phyloP scores from a whole-genome alignment of 495 filamentous ascomycete genomes.

The Penicillium paradoxum region DNA sequence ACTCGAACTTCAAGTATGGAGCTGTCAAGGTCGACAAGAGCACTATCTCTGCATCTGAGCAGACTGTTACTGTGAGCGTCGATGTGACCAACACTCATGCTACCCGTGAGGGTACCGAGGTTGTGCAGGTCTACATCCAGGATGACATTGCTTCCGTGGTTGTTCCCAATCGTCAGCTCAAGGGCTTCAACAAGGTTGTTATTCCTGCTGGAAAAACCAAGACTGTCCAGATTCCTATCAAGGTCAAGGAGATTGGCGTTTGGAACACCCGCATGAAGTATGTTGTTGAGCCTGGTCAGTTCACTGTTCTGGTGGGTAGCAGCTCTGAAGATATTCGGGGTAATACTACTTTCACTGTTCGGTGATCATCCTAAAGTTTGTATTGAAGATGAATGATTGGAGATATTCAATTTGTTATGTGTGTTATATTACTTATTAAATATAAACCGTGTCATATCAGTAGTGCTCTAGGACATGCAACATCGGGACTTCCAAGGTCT shows the following conservation, averaged over 20 bases:
- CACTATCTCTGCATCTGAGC: conserved; percentile 37
- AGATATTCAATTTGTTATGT: no score
- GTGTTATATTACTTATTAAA: no score
- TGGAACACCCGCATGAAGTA: conserved; percentile 62
- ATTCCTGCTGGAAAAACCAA: conserved; percentile 55
- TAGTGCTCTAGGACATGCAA: no score
- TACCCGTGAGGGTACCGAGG: conserved; percentile 56
- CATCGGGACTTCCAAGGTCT: no score
- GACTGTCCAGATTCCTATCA: conserved; percentile 49
- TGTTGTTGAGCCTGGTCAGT: conserved; percentile 64
- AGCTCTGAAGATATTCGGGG: conserved; percentile 51
- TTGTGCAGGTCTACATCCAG: conserved; percentile 63
- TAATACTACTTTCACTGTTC: conserved; percentile 51
- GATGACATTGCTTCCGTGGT: conserved; percentile 58
- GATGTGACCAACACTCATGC: conserved; percentile 51
- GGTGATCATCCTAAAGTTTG: not conserved
- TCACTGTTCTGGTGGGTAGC: conserved; percentile 53
- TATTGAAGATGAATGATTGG: not conserved
- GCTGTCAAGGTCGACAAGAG: conserved; percentile 42
- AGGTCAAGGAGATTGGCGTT: conserved; percentile 49
- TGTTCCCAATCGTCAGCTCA: conserved; percentile 60
- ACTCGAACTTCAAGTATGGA: conserved; percentile 57
- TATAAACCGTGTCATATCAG: no score
- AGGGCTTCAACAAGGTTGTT: conserved; percentile 64
- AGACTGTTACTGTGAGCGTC: conserved; percentile 46